Percentiles rank a stretch among this genome's conserved stretches.
Conservation (phyloP, 2,329 filamentous ascomycete species). For the Claviceps lovelessii region DNA sequence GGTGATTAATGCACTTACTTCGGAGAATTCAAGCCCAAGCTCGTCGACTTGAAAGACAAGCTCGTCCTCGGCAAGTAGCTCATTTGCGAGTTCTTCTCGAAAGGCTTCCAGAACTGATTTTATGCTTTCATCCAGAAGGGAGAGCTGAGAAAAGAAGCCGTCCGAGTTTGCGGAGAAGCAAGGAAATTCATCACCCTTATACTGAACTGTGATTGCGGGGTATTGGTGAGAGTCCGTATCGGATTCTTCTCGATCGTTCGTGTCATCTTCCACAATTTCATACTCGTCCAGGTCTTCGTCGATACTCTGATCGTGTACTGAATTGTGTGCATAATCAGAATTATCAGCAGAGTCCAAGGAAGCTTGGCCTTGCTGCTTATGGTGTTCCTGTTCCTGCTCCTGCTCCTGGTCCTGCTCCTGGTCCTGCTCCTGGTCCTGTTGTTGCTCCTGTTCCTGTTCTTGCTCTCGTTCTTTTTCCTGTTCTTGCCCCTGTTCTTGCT, state of each 20-base stretch:
- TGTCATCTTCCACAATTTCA: not conserved
- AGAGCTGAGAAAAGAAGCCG: slow-evolving; percentile 31
- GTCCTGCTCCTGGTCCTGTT: too few species aligned
- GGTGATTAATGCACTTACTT: slow-evolving; percentile 23
- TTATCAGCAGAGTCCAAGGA: not conserved
- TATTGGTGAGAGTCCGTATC: slow-evolving; percentile 11
- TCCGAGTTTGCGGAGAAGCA: slow-evolving; percentile 22
- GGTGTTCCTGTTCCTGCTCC: too few species aligned
- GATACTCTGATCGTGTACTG: slow-evolving; percentile 1
- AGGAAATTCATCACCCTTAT: slow-evolving; percentile 29
- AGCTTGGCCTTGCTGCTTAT: not conserved
- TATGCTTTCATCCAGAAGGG: slow-evolving; percentile 29
- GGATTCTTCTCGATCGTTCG: slow-evolving; percentile 1
- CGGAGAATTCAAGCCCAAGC: slow-evolving; percentile 37
- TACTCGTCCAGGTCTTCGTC: not conserved
- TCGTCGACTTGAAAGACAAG: slow-evolving; percentile 37
- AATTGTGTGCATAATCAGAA: not conserved
- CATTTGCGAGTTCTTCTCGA: slow-evolving; percentile 30
- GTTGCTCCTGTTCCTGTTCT: too few species aligned
- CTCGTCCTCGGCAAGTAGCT: slow-evolving; percentile 32
- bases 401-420: too few species aligned
- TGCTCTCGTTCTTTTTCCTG: too few species aligned
- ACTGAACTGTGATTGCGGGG: slow-evolving; percentile 27
- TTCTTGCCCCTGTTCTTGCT: too few species aligned
- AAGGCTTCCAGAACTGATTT: slow-evolving; percentile 30